Evolutionary conservation across 2,329 filamentous ascomycete genomes (phyloP).

Genomic region (Cercospora canescens): DNA sequence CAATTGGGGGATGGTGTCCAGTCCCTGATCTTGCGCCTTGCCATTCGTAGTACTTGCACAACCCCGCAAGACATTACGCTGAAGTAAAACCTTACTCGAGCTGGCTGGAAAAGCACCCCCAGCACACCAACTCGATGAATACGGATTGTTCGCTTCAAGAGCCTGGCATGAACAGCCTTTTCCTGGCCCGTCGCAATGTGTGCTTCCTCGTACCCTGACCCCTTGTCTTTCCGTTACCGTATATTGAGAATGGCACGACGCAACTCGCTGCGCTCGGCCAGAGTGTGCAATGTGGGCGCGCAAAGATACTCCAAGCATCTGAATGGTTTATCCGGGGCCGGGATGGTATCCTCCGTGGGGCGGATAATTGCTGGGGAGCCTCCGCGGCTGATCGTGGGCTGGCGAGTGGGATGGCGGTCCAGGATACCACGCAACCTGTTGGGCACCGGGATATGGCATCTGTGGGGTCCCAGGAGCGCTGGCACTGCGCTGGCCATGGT

Average conservation of each 20-base stretch:
- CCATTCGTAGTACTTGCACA: background rate
- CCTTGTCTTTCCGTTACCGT: background rate
- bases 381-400: background rate
- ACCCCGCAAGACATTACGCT: background rate
- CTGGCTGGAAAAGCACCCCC: background rate
- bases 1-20: background rate
- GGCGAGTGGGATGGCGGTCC: constrained; percentile 1
- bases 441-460: constrained; percentile 1
- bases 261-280: background rate
- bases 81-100: background rate
- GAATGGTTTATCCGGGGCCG: background rate
- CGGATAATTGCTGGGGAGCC: constrained; percentile 1
- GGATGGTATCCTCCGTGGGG: background rate
- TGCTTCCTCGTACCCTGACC: background rate
- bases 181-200: background rate
- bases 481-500: constrained; percentile 11
- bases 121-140: background rate
- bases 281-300: background rate
- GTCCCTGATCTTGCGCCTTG: background rate
- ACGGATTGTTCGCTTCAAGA: background rate
- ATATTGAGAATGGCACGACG: background rate
- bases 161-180: background rate
- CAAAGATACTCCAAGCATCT: background rate
- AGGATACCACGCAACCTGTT: constrained; percentile 12
- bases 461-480: constrained; percentile 2